These are phyloP conservation scores for Annulohypoxylon nitens DNA, from an alignment of 495 filamentous ascomycete species.

Conservation along the genomic window DNA sequence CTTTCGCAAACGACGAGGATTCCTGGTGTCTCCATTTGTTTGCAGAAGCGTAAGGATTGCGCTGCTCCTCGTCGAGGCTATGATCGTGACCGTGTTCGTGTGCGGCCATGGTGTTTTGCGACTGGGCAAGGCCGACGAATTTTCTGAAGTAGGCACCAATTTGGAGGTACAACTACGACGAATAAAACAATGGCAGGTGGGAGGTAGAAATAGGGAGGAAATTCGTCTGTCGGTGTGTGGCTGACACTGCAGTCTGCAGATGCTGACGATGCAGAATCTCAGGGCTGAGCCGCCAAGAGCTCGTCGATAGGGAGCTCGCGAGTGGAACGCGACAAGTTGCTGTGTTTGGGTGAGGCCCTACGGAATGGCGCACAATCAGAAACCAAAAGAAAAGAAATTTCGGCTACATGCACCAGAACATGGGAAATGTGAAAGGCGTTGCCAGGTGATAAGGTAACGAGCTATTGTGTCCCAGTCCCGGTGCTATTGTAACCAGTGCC, in stretches of 20 bases:
- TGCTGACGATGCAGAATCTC: constrained; percentile 29
- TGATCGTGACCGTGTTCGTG: constrained; percentile 51
- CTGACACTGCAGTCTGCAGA: constrained; percentile 10
- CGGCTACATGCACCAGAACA: constrained; percentile 38
- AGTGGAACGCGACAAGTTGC: constrained; percentile 28
- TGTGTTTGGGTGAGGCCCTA: constrained; percentile 25
- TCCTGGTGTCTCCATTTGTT: constrained; percentile 67
- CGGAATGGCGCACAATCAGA: constrained; percentile 15
- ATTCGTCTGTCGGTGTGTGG: constrained; percentile 18
- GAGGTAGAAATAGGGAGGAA: neutral
- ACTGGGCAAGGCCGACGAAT: neutral
- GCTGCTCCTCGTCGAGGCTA: constrained; percentile 47
- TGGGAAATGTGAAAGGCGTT: constrained; percentile 26
- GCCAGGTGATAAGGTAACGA: constrained; percentile 27
- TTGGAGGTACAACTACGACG: neutral
- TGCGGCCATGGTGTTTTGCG: constrained; percentile 45
- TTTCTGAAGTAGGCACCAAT: constrained; percentile 5
- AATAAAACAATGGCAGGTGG: neutral
- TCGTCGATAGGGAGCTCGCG: constrained; percentile 14
- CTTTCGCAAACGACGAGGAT: constrained; percentile 60
- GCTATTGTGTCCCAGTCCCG: neutral
- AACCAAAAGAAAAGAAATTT: constrained; percentile 30
- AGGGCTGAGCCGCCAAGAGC: constrained; percentile 26
- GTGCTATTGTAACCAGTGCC: neutral
- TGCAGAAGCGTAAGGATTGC: constrained; percentile 63